Base-by-base conservation (phyloP, 441 rosid species). In the Gossypium lobatum region DNA sequence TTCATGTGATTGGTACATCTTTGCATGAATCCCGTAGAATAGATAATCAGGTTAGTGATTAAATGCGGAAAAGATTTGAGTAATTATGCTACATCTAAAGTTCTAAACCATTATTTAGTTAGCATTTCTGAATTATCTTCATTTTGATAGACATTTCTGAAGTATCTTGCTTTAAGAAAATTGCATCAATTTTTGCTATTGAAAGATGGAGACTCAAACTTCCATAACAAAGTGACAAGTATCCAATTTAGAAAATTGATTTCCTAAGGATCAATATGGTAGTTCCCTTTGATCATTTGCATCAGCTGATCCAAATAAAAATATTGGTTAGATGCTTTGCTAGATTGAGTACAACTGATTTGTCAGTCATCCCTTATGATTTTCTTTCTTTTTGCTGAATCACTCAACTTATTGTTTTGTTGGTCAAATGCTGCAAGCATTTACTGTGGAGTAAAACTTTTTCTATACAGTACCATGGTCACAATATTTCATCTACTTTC, bases 11-110 rank as follows among this genome's bases (percentile, higher is more conserved):
- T 60, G 98, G 98, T 28, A 92, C 98, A 81, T 95, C 98, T 72
- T 84, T 95, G 86, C 97, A 95, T 17, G 98, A 95, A 75, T 95
- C 98, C 64, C 91, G 98, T 73, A 91, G 98, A 84, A 95, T 92
- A 76, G 98, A 95, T 90, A 92, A 95, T 71, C 98, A 95, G 92
- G 98, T 89, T 73, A 83, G 84, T 74, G 52, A 64, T 70, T 67
- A 25, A 42, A 55, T 75, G 66, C 62, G n/a, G 65, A 21, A 20
- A 54, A 31, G 23, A 60, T 14, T 20, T 39, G 10, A 59, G 50
- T 54, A 65, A 64, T 2, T 69, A 64, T 74, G 42, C 18, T 31
- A 64, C 55, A 67, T 78, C 64, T 68, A 13, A 69, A 39, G 25
- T 65, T 78, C 64, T 68, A 13, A 69, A 39, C 31, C 69, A 57